Base-by-base conservation (phyloP, 805 yeast genomes). In the Kodamaea laetipori region DNA sequence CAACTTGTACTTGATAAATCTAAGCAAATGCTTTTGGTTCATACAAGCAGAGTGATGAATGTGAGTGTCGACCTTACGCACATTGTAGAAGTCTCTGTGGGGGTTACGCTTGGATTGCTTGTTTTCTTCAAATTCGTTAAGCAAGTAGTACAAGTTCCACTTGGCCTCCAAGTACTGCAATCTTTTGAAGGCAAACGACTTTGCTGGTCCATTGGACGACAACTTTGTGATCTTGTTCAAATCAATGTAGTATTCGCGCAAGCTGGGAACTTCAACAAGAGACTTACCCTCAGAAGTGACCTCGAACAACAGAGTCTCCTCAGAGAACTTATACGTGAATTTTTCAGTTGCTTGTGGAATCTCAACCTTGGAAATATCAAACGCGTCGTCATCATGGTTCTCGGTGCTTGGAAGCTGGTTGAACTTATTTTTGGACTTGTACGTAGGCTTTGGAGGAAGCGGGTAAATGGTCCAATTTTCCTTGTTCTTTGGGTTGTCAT, bases 31-130 rank as follows among this genome's bases (percentile, higher is more conserved):
- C 66, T 94, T 94, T 68, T 94, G 99, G 59, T 95, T 95, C 98
- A 95, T 95, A 65, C 97, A 90, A 8, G 99, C 99, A 7, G 97
- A 87, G 63, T 95, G 99, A 63, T 94, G 99, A 55, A 94, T 96
- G 74, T 94, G 99, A 13, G 98, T 94, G 61, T 92, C 99, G 28
- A 94, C 97, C 63, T 92, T 92, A 69, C 98, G 81, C 34, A 90
- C 96, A 58, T 92, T 92, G 69, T 92, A 92, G 60, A 92, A 94
- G 65, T 92, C 99, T 64, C 99, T 82, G 63, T 94, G 99, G 4
- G 98, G 98, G 52, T 90, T 90, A 47, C 82, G 80, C 66, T 94
- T 94, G 7, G 95, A 84, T 50, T 87, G 94, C 12, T 90, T 82
- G 13, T 84, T 85, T 63, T 94, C 99, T 58, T 89, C 94, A 61